Base-by-base conservation (phyloP, 2,329 filamentous ascomycete genomes). In the Colletotrichum limetticola region DNA sequence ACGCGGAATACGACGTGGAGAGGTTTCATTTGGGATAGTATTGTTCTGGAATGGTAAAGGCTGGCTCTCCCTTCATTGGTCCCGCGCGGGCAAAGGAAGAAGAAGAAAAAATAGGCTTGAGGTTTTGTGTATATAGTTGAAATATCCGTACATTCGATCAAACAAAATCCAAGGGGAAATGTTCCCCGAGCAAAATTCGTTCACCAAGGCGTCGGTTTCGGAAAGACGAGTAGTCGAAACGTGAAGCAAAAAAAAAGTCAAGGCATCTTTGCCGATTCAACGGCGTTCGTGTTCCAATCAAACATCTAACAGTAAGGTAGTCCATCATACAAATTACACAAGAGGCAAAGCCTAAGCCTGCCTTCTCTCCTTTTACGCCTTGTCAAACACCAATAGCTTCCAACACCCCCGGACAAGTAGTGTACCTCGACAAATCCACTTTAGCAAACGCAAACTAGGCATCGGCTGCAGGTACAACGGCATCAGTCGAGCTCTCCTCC, bases 11-110 rank as follows among this genome's bases (percentile, higher is more conserved):
- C 78, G 30, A 76, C 76, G 16, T 79, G 78, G 78, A 75, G 76
- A 26, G 78, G 77, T 4, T 78, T 79, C 52, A 76, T 78, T 75
- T 79, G 78, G 77, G 78, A 79, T 53, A 76, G 75, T 49, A 76
- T 79, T 19, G 70, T 78, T 16, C 62, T 79, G 28, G 78, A 79
- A 66, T 79, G 78, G 78, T 78, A 70, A 32, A 32, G 3, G 32
- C 32, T 11, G 42, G 3, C 14, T 42, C 37, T 19, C n/a, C n/a
- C 42, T 9, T n/a, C 19, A 16, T 1, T 49, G 42, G 42, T 30
- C 7, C 30, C 30, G 8, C 1, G 30, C 30, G 30, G 19, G 42
- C 6, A 49, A 49, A n/a, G 7, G 19, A 9, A 9, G 16, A 0
- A 19, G 19, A 49, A 49, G 3, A n/a, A 4, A 49, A 49, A n/a